Evolutionary conservation across 768 basidiomycete species (phyloP).

Genomic region (Boletus sensibilis): DNA sequence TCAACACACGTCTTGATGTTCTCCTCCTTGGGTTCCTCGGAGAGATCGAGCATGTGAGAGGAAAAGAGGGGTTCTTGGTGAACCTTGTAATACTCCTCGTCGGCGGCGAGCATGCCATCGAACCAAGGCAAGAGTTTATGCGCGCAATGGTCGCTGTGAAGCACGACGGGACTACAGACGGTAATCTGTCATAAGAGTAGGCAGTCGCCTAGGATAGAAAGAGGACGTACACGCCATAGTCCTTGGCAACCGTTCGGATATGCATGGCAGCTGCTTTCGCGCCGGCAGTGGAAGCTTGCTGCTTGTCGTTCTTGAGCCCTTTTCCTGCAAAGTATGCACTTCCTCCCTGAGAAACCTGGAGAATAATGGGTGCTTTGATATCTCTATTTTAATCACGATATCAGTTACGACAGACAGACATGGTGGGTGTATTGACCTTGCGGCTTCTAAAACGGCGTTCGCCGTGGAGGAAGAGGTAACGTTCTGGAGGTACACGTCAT

Average conservation of each 20-base stretch:
- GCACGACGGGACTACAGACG: constrained; percentile 78
- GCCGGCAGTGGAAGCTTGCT: constrained; percentile 93
- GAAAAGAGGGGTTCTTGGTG: constrained; percentile 89
- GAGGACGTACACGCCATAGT: constrained; percentile 83
- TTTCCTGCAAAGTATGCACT: constrained; percentile 96
- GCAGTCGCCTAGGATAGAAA: neutral
- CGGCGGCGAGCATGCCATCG: constrained; percentile 97
- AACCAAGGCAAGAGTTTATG: constrained; percentile 98
- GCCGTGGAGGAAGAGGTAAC: constrained; percentile 94
- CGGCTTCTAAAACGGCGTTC: constrained; percentile 94
- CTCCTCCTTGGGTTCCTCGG: constrained; percentile 87
- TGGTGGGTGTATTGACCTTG: constrained; percentile 52
- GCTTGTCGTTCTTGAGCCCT: constrained; percentile 90
- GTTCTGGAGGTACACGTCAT: constrained; percentile 53
- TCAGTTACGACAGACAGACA: constrained; percentile 12
- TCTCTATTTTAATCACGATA: constrained; percentile 50
- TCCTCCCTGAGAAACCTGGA: constrained; percentile 97
- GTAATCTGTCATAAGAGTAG: neutral
- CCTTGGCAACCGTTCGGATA: constrained; percentile 81
- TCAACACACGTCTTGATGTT: constrained; percentile 92
- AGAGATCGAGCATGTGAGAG: constrained; percentile 99
- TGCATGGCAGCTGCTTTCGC: constrained; percentile 92
- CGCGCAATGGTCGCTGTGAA: constrained; percentile 99
- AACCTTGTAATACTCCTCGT: constrained; percentile 88
- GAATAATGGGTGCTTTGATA: constrained; percentile 95